phyloP scores from a whole-genome alignment of 2,329 filamentous ascomycete genomes.

The Dothistroma pini region DNA sequence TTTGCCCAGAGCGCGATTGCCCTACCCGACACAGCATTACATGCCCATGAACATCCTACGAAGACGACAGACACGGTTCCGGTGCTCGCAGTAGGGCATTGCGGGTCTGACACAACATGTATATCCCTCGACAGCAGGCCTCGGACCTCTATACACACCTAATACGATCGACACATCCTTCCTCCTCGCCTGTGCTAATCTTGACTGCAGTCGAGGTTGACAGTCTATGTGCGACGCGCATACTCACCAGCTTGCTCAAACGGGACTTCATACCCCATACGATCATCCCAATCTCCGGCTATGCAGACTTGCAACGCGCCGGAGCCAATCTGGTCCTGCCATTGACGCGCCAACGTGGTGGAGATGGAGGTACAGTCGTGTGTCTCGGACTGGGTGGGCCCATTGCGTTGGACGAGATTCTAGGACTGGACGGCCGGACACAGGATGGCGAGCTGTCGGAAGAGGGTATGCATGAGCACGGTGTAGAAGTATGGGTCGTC shows the following conservation, averaged over 20 bases:
- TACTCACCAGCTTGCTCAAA: conserved; percentile 88
- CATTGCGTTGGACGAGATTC: conserved; percentile 75
- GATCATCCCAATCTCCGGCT: conserved; percentile 90
- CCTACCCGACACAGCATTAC: background rate
- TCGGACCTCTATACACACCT: conserved; percentile 90
- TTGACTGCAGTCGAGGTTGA: conserved; percentile 93
- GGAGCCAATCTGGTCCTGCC: conserved; percentile 76
- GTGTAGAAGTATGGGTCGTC: conserved; percentile 93
- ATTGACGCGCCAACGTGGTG: conserved; percentile 81
- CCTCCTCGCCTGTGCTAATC: conserved; percentile 84
- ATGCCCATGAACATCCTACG: conserved; percentile 2
- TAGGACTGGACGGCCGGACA: conserved; percentile 62
- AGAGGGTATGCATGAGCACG: conserved; percentile 54
- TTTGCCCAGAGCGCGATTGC: background rate
- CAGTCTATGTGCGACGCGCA: conserved; percentile 90
- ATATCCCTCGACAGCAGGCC: conserved; percentile 85
- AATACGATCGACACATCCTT: conserved; percentile 78
- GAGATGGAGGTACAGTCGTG: conserved; percentile 81
- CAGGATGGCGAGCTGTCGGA: conserved; percentile 52
- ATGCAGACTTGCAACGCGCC: conserved; percentile 78
- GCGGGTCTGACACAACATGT: conserved; percentile 57
- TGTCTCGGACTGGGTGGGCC: conserved; percentile 91
- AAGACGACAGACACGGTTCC: background rate
- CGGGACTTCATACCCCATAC: conserved; percentile 98
- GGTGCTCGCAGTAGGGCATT: background rate